Evolutionary conservation across 345 rosid species (phyloP).

Genomic region (Stellera chamaejasme): DNA sequence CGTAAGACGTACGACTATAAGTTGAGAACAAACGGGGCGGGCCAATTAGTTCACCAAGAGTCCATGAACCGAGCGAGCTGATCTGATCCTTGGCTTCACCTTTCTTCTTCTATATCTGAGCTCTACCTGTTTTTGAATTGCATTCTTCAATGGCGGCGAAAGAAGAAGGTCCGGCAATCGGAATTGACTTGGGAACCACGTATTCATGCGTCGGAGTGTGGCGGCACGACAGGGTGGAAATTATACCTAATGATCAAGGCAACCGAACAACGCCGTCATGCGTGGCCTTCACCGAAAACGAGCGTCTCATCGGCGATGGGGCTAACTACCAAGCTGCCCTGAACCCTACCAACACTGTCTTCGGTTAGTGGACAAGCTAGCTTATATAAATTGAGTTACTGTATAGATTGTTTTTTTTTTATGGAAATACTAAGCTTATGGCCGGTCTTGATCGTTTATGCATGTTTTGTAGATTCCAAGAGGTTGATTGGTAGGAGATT

Average conservation of each 20-base stretch:
- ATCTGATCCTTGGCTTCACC: too few relatives aligned
- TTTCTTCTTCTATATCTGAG: too few relatives aligned
- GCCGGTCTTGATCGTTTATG: too few relatives aligned
- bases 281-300: constrained; percentile 42
- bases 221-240: constrained; percentile 58
- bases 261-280: constrained; percentile 9
- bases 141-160: constrained; percentile 29
- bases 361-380: constrained; percentile 24
- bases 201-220: constrained; percentile 57
- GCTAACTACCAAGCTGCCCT: constrained; percentile 60
- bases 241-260: constrained; percentile 55
- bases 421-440: not conserved
- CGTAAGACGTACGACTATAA: too few relatives aligned
- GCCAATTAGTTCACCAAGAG: too few relatives aligned
- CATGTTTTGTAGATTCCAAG: constrained; percentile 42
- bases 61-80: too few relatives aligned
- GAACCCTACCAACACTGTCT: constrained; percentile 55
- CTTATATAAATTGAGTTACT: too few relatives aligned
- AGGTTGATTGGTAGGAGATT: constrained; percentile 68
- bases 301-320: constrained; percentile 55
- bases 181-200: constrained; percentile 54
- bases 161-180: constrained; percentile 53
- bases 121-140: not conserved
- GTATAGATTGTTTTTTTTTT: too few relatives aligned
- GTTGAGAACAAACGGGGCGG: too few relatives aligned